A percentile compares a stretch with the other conserved stretches of the same genome.
phyloP scores from a whole-genome alignment of 2,329 filamentous ascomycete species.

The Sporothrix variecibatus region DNA sequence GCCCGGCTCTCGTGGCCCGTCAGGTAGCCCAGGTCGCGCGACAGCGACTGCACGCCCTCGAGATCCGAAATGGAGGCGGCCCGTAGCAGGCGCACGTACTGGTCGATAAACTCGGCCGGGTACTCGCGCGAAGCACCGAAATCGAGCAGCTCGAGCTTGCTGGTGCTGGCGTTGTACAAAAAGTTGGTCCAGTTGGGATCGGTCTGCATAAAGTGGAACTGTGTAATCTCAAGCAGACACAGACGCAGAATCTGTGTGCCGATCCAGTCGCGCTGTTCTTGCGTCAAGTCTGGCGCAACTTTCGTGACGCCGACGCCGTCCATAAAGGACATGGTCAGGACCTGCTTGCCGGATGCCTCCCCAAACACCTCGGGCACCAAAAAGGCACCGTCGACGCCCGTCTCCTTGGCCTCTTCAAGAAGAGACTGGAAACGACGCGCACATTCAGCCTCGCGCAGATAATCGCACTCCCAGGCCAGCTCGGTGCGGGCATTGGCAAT shows the following conservation, averaged over 20 bases:
- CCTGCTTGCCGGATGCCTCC: conserved; percentile 35
- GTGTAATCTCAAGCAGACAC: conserved; percentile 87
- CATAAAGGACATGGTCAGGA: conserved; percentile 86
- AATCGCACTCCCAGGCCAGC: conserved; percentile 96
- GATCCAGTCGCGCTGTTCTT: conserved; percentile 91
- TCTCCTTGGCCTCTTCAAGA: conserved; percentile 51
- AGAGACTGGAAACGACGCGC: conserved; percentile 74
- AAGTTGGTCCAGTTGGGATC: conserved; percentile 99
- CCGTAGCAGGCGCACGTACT: conserved; percentile 77
- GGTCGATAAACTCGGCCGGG: conserved; percentile 73
- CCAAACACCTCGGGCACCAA: conserved; percentile 59
- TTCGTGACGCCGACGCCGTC: conserved; percentile 83
- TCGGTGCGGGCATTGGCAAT: conserved; percentile 93
- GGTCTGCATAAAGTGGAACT: conserved; percentile 98
- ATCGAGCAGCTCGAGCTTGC: conserved; percentile 86
- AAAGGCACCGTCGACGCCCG: conserved; percentile 58
- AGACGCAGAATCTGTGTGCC: conserved; percentile 90
- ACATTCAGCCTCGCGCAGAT: conserved; percentile 82
- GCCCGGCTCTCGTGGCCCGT: conserved; percentile 82
- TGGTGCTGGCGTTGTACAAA: conserved; percentile 73
- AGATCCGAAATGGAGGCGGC: conserved; percentile 75
- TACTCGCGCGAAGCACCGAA: conserved; percentile 92
- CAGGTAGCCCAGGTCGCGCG: conserved; percentile 80
- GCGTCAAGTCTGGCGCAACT: conserved; percentile 66
- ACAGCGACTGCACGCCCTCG: conserved; percentile 64